A percentile compares a stretch with the other conserved stretches of the same genome.
Evolutionary conservation across 192 early-diverging fungal species (phyloP).

Genomic region (Coemansia sp.): DNA sequence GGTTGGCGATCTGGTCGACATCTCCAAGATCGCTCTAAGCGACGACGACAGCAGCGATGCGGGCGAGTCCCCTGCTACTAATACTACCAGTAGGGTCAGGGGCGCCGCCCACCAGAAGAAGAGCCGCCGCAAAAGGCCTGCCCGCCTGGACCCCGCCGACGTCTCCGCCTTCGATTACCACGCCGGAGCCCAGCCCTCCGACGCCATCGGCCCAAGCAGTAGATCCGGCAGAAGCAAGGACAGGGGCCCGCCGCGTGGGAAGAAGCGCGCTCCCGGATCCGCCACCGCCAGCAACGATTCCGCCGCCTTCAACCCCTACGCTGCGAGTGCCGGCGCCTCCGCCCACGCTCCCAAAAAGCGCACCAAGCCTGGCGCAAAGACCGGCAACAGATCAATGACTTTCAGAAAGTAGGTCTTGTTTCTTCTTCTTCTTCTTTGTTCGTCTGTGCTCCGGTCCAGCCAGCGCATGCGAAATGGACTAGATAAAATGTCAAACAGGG

Average conservation of each 20-base stretch:
- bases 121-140: neutral
- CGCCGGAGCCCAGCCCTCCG: neutral
- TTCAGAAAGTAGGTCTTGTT: slow-evolving; percentile 45
- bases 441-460: neutral
- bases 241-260: neutral
- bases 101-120: neutral
- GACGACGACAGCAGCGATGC: neutral
- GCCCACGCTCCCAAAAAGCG: slow-evolving; percentile 12
- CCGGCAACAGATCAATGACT: slow-evolving; percentile 36
- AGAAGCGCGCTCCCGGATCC: neutral
- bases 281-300: neutral
- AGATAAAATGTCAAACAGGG: neutral
- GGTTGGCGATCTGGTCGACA: slow-evolving; percentile 1
- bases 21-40: slow-evolving; percentile 28
- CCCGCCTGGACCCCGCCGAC: neutral
- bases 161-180: slow-evolving; percentile 30
- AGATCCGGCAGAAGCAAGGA: neutral
- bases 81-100: too few species aligned
- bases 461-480: neutral
- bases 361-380: slow-evolving; percentile 16
- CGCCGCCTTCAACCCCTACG: slow-evolving; percentile 42
- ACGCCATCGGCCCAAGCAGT: slow-evolving; percentile 12
- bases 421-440: neutral
- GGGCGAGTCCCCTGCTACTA: too few species aligned
- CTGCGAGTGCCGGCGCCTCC: slow-evolving; percentile 4